These are phyloP conservation scores for Agarophyton chilense DNA, from an alignment of 23 red algal genomes.

Conservation along the genomic window DNA sequence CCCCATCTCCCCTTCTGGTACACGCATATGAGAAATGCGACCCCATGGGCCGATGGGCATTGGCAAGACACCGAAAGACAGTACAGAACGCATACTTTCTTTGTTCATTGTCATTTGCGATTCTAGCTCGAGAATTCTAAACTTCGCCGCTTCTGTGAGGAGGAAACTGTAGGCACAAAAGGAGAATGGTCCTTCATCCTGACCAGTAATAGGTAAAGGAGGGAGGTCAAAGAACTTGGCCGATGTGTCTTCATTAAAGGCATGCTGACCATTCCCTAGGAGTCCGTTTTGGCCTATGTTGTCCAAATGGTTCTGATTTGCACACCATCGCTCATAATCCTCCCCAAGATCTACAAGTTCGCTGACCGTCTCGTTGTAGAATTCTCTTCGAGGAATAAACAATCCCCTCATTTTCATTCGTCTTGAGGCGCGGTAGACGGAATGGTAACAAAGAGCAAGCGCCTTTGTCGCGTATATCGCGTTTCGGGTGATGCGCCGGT, in stretches of 20 bases:
- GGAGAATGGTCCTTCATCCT: slow-evolving; percentile 70
- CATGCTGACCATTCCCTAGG: slow-evolving; percentile 6
- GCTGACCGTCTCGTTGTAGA: slow-evolving; percentile 89
- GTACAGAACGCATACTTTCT: slow-evolving; percentile 75
- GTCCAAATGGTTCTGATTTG: slow-evolving; percentile 35
- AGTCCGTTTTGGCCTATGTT: slow-evolving; percentile 31
- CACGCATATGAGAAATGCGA: slow-evolving; percentile 45
- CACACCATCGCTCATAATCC: slow-evolving; percentile 82
- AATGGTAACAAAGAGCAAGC: slow-evolving; percentile 68
- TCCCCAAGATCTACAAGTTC: slow-evolving; percentile 77
- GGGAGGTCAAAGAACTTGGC: slow-evolving; percentile 37
- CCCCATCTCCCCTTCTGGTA: slow-evolving; percentile 61
- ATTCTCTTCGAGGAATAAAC: slow-evolving; percentile 49
- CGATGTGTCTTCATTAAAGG: slow-evolving; percentile 17
- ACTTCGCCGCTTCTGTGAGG: slow-evolving; percentile 86
- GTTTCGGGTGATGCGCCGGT: slow-evolving; percentile 57
- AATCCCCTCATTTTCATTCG: slow-evolving; percentile 29
- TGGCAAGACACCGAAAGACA: slow-evolving; percentile 55
- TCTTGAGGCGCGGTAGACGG: slow-evolving; percentile 43
- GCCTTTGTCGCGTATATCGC: slow-evolving; percentile 69
- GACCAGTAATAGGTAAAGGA: slow-evolving; percentile 29
- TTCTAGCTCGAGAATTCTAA: slow-evolving; percentile 82
- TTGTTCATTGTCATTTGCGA: slow-evolving; percentile 72
- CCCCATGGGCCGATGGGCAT: slow-evolving; percentile 61
- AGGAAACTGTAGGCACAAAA: slow-evolving; percentile 91